A percentile compares a stretch with the other conserved stretches of the same genome.
Conservation (phyloP, 2,329 filamentous ascomycete species). For the Sclerotinia glacialis region DNA sequence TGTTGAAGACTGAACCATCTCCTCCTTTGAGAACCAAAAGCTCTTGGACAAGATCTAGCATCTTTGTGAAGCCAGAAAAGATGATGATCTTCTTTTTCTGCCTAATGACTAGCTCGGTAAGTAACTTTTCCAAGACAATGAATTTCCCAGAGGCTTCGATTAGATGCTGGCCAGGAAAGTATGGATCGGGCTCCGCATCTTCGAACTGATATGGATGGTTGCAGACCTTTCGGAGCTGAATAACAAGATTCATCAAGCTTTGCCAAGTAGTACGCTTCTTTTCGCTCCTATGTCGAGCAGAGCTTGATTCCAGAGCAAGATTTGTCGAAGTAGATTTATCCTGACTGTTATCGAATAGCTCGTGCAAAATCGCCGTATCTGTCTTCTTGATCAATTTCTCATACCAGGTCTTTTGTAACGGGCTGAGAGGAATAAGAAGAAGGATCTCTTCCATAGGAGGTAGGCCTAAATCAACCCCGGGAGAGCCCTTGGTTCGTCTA, state of each 20-base stretch:
- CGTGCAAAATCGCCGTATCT: slow-evolving; percentile 50
- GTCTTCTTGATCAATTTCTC: slow-evolving; percentile 54
- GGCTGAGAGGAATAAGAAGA: slow-evolving; percentile 56
- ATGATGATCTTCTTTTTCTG: slow-evolving; percentile 77
- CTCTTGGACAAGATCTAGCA: slow-evolving; percentile 87
- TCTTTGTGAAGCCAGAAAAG: slow-evolving; percentile 90
- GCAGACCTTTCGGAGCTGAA: slow-evolving; percentile 90
- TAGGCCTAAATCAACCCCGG: slow-evolving; percentile 52
- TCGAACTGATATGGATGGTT: slow-evolving; percentile 71
- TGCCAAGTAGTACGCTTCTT: slow-evolving; percentile 44
- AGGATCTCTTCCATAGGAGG: slow-evolving; percentile 57
- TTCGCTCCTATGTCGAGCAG: slow-evolving; percentile 28
- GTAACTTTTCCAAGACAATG: slow-evolving; percentile 74
- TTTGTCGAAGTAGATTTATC: slow-evolving; percentile 40
- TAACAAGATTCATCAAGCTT: slow-evolving; percentile 82
- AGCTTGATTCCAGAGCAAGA: slow-evolving; percentile 37
- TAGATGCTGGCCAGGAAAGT: slow-evolving; percentile 69
- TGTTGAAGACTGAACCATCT: slow-evolving; percentile 65
- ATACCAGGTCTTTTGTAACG: slow-evolving; percentile 59
- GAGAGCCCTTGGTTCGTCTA: slow-evolving; percentile 55
- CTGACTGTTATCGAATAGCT: slow-evolving; percentile 50
- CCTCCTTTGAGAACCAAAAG: slow-evolving; percentile 55
- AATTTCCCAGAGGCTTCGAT: slow-evolving; percentile 89
- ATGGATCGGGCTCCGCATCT: slow-evolving; percentile 52
- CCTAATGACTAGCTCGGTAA: slow-evolving; percentile 69